phyloP scores from a whole-genome alignment of 83 land plant species.

The Diphasiastrum complanatum region DNA sequence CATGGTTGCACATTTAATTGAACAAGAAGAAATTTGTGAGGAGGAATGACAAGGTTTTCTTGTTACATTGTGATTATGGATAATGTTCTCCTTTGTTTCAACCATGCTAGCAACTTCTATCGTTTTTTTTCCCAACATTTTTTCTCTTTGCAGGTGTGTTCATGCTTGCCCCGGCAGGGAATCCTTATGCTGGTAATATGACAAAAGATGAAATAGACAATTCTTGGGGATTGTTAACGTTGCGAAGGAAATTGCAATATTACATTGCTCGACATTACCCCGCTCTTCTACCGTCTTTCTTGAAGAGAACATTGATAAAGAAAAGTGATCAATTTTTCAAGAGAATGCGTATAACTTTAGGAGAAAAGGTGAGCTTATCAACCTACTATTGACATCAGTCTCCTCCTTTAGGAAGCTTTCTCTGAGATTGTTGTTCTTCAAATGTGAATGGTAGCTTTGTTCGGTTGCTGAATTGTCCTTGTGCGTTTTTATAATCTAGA shows the following conservation, averaged over 20 bases:
- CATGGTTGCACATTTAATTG: no score
- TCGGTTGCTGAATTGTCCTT: no score
- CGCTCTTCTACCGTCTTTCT: slow-evolving; percentile 49
- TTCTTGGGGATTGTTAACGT: slow-evolving; percentile 58
- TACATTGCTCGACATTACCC: slow-evolving; percentile 64
- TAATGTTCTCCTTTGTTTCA: background rate
- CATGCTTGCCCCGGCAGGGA: slow-evolving; percentile 74
- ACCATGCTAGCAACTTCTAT: background rate
- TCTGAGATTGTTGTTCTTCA: no score
- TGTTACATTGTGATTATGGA: background rate
- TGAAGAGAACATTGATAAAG: slow-evolving; percentile 52
- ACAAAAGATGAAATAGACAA: slow-evolving; percentile 57
- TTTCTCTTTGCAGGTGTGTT: slow-evolving; percentile 54
- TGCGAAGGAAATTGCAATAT: slow-evolving; percentile 47
- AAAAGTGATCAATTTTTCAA: slow-evolving; percentile 38
- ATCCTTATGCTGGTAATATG: slow-evolving; percentile 68
- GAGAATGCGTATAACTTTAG: slow-evolving; percentile 38
- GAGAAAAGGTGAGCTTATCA: slow-evolving; percentile 44
- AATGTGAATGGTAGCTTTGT: no score
- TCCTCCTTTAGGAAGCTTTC: no score
- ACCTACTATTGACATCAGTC: no score
- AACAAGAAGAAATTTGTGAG: background rate
- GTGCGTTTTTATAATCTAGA: no score
- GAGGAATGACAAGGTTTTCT: slow-evolving; percentile 7
- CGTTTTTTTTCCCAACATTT: background rate